These are phyloP conservation scores for Hibiscus mutabilis DNA, from an alignment of 345 rosid species.

Conservation along the genomic window DNA sequence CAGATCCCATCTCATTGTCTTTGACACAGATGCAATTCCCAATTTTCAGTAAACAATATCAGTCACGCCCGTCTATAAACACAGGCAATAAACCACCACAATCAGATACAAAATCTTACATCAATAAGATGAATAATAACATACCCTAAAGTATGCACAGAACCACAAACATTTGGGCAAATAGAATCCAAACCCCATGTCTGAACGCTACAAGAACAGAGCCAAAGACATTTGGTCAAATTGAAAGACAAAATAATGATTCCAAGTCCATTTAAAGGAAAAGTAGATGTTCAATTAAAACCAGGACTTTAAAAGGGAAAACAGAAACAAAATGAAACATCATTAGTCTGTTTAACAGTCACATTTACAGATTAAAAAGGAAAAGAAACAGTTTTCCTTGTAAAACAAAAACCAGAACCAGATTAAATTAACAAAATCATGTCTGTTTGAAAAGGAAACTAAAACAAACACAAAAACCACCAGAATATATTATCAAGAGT, in stretches of 20 bases:
- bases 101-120: not conserved
- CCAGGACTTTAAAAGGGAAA: not conserved
- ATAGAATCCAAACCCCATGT: not conserved
- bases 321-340: too few relatives aligned
- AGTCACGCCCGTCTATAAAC: slow-evolving; percentile 4
- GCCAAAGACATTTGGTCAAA: not conserved
- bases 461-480: not conserved
- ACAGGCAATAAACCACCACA: not conserved
- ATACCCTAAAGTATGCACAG: not conserved
- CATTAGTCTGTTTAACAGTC: too few relatives aligned
- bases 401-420: too few relatives aligned
- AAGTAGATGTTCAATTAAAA: not conserved
- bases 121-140: too few relatives aligned
- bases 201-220: not conserved
- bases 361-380: too few relatives aligned
- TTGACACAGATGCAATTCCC: slow-evolving; percentile 28
- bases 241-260: not conserved
- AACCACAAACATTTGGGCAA: not conserved
- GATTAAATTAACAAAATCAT: too few relatives aligned
- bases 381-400: too few relatives aligned
- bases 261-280: not conserved
- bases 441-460: too few relatives aligned
- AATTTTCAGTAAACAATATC: slow-evolving; percentile 18
- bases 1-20: slow-evolving; percentile 59
- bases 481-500: not conserved